These are phyloP conservation scores for Beauveria scarabaeidicola DNA, from an alignment of 2,329 filamentous ascomycete species.

Conservation along the genomic window DNA sequence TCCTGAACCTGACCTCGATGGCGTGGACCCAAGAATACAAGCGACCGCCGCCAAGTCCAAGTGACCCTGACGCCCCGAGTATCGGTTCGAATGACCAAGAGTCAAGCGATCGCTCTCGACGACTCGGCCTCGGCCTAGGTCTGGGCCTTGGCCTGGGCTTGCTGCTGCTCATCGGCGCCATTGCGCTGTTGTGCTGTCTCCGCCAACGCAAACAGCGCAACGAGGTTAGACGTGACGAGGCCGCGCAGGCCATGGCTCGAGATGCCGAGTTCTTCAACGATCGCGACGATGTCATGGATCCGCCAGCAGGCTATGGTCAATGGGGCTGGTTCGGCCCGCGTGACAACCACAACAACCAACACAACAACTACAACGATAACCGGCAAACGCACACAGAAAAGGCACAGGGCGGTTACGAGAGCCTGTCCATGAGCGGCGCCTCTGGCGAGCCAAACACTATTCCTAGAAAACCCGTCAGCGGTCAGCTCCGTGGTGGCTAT, in stretches of 20 bases:
- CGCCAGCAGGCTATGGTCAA: conserved; percentile 4
- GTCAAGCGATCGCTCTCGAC: conserved; percentile 15
- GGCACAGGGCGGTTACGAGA: conserved; percentile 40
- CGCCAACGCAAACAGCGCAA: conserved; percentile 28
- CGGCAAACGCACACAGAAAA: conserved; percentile 18
- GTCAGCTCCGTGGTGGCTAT: conserved; percentile 24
- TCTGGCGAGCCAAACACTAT: conserved; percentile 18
- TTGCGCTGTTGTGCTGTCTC: conserved; percentile 43
- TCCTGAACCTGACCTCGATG: conserved; percentile 51
- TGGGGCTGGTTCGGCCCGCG: conserved; percentile 25
- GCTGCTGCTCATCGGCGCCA: conserved; percentile 36
- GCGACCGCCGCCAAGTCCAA: conserved; percentile 28
- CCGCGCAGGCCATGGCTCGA: conserved; percentile 40
- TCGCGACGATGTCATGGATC: conserved; percentile 39
- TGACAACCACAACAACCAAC: background rate
- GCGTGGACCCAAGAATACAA: conserved; percentile 43
- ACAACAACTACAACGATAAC: background rate
- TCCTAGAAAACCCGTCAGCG: conserved; percentile 26
- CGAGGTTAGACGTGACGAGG: conserved; percentile 32
- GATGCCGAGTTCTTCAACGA: conserved; percentile 38
- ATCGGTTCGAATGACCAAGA: conserved; percentile 13
- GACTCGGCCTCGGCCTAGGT: conserved; percentile 53
- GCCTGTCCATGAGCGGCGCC: conserved; percentile 29
- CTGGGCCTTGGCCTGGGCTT: conserved; percentile 53
- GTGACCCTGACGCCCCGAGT: conserved; percentile 18